A percentile compares a stretch with the other conserved stretches of the same genome.
Evolutionary conservation across 2,329 filamentous ascomycete genomes (phyloP).

Genomic region (Trichoderma pleuroti): DNA sequence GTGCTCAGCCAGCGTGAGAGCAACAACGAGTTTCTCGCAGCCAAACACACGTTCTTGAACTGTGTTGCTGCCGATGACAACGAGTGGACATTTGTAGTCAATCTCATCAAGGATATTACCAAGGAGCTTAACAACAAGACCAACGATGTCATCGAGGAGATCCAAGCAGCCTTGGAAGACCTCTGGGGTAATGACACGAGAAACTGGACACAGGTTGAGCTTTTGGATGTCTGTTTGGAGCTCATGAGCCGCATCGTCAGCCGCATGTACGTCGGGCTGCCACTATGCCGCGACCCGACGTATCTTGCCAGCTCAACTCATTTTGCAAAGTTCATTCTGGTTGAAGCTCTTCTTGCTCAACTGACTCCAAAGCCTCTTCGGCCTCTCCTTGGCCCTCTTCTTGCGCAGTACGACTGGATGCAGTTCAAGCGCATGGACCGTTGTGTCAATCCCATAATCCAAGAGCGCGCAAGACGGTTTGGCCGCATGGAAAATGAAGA

Average conservation of each 20-base stretch:
- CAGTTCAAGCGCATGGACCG: constrained; percentile 5
- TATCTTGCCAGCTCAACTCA: not conserved
- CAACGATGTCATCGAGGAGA: not conserved
- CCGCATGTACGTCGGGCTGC: not conserved
- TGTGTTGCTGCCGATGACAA: constrained; percentile 1
- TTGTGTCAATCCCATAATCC: not conserved
- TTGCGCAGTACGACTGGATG: constrained; percentile 3
- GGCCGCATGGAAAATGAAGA: not conserved
- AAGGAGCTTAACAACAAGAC: constrained; percentile 3
- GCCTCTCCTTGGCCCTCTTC: not conserved
- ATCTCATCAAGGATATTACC: not conserved
- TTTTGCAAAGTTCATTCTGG: constrained; percentile 1
- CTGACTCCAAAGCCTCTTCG: not conserved
- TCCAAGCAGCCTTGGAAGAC: not conserved
- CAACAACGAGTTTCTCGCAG: constrained; percentile 10
- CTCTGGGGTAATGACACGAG: not conserved
- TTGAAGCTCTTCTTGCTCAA: not conserved
- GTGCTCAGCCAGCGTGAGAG: constrained; percentile 3
- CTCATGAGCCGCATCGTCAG: constrained; percentile 2
- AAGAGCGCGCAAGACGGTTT: not conserved
- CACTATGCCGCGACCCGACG: not conserved
- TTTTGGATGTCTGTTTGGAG: not conserved
- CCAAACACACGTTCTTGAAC: constrained; percentile 3
- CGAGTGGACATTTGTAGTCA: not conserved
- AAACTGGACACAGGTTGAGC: not conserved